Conservation (phyloP, 371 early-diverging fungal genomes). For the Blakeslea trispora region DNA sequence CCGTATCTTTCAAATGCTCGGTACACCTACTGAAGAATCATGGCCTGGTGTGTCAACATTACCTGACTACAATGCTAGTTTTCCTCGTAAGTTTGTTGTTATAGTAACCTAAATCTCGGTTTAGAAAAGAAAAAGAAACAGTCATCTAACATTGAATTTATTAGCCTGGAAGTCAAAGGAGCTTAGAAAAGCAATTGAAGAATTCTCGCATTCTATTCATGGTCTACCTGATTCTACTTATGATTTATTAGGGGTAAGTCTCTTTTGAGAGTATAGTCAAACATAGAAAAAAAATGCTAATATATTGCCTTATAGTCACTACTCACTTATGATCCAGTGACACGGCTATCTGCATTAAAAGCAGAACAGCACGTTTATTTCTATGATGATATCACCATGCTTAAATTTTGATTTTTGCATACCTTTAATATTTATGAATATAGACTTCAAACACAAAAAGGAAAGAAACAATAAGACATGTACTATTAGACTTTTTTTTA, state of each 20-base stretch:
- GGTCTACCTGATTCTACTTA: conserved; percentile 17
- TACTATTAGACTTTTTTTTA: too few species aligned
- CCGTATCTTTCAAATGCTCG: conserved; percentile 59
- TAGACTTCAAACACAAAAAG: too few species aligned
- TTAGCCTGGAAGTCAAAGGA: conserved; percentile 28
- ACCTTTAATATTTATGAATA: too few species aligned
- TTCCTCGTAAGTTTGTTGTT: conserved; percentile 22
- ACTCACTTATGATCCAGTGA: conserved; percentile 32
- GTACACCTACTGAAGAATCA: conserved; percentile 88
- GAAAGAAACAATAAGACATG: too few species aligned
- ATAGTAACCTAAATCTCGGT: too few species aligned
- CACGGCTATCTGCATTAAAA: conserved; percentile 30
- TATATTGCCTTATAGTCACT: conserved; percentile 16
- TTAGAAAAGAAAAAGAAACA: too few species aligned
- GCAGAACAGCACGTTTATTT: conserved; percentile 31
- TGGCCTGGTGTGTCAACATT: conserved; percentile 89
- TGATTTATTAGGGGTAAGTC: conserved; percentile 25
- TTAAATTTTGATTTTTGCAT: conserved; percentile 6
- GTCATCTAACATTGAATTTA: background rate
- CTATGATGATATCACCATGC: conserved; percentile 24
- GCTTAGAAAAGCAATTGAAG: conserved; percentile 8
- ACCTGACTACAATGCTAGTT: conserved; percentile 45
- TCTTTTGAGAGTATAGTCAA: background rate
- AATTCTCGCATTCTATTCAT: conserved; percentile 1
- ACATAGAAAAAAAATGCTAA: background rate